phyloP scores from a whole-genome alignment of 306 rosid genomes.

The Cyclanthera cordifolia region DNA sequence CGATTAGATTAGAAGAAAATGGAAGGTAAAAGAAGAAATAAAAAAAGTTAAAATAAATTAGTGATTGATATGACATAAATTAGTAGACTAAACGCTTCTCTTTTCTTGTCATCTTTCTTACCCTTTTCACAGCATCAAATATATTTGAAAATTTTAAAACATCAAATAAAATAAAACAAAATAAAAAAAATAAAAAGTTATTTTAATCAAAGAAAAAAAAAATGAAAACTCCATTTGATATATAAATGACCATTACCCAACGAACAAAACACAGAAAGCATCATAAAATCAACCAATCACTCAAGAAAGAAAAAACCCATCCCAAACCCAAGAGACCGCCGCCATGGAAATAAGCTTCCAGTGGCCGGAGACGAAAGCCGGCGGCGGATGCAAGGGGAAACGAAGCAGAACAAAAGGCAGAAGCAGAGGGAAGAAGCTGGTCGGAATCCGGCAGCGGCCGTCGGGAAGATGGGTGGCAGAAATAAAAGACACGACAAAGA shows the following conservation, averaged over 20 bases:
- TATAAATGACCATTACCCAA: background rate
- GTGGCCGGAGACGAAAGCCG: constrained; percentile 25
- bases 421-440: constrained; percentile 52
- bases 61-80: too few species aligned
- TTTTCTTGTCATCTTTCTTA: too few species aligned
- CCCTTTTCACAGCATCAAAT: too few species aligned
- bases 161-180: too few species aligned
- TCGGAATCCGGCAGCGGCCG: constrained; percentile 90
- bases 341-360: constrained; percentile 72
- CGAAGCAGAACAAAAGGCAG: constrained; percentile 43
- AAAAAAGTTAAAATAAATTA: too few species aligned
- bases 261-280: background rate
- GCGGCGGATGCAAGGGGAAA: constrained; percentile 19
- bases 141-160: too few species aligned
- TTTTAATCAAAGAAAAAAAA: too few species aligned
- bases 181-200: too few species aligned
- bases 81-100: too few species aligned
- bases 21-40: too few species aligned
- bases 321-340: background rate
- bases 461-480: constrained; percentile 99
- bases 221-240: too few species aligned
- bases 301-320: background rate
- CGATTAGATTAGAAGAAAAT: too few species aligned
- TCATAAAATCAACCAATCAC: background rate
- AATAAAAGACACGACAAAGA: constrained; percentile 83